phyloP scores from a whole-genome alignment of 2,329 filamentous ascomycete species.

The Elsinoe necatrix region DNA sequence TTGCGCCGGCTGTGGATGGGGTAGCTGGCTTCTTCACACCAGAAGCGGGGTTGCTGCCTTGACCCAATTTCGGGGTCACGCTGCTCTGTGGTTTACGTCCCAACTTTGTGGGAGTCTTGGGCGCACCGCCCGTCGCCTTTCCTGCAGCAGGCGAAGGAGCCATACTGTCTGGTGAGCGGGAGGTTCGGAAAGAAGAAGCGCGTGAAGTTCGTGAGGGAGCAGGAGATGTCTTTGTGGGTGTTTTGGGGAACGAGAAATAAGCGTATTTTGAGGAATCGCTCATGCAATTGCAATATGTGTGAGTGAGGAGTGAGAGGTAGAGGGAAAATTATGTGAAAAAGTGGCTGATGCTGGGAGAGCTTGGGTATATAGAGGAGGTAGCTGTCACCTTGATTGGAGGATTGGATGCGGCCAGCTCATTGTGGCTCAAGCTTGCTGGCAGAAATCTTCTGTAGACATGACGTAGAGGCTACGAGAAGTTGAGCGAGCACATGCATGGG shows the following conservation, averaged over 20 bases:
- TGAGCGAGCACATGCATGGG: neutral
- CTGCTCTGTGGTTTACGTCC: constrained; percentile 35
- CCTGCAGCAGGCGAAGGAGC: constrained; percentile 44
- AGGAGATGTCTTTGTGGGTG: constrained; percentile 37
- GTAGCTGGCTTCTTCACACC: constrained; percentile 22
- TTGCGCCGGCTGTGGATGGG: constrained; percentile 12
- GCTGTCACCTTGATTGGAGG: constrained; percentile 3
- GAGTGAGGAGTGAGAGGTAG: constrained; percentile 14
- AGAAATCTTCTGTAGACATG: neutral
- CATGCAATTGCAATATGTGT: constrained; percentile 33
- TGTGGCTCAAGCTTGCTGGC: constrained; percentile 13
- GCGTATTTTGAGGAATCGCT: constrained; percentile 42
- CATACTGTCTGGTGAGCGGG: constrained; percentile 33
- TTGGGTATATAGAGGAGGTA: constrained; percentile 12
- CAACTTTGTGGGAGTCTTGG: constrained; percentile 46
- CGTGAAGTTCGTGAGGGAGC: constrained; percentile 26
- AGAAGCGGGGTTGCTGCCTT: constrained; percentile 26
- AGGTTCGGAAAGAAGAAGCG: constrained; percentile 24
- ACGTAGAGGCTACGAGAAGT: constrained; percentile 1
- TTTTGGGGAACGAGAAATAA: constrained; percentile 45
- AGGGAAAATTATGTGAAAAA: constrained; percentile 3
- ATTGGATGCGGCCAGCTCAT: neutral
- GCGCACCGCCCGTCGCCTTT: constrained; percentile 37
- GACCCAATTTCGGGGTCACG: constrained; percentile 34
- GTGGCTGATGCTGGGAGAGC: constrained; percentile 13